phyloP scores from a whole-genome alignment of 2,329 filamentous ascomycete genomes.

The Aureobasidium sp. region DNA sequence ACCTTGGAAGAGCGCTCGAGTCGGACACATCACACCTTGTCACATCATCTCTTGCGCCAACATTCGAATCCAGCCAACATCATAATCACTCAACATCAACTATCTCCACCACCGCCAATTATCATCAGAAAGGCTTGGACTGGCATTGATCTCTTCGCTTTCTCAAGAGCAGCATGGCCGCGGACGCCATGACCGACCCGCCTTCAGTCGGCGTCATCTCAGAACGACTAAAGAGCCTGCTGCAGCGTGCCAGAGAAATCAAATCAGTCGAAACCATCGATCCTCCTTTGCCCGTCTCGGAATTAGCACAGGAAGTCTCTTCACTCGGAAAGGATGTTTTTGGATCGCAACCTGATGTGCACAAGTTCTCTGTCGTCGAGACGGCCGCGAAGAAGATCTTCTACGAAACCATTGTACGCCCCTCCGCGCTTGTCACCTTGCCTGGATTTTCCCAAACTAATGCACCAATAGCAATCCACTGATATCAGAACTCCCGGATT shows the following conservation, averaged over 20 bases:
- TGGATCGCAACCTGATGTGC: conserved; percentile 22
- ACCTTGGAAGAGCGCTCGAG: background rate
- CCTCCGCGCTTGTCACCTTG: conserved; percentile 22
- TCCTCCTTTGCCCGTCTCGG: conserved; percentile 37
- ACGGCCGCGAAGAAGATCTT: conserved; percentile 77
- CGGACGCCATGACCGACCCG: conserved; percentile 23
- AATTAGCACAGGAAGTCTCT: conserved; percentile 28
- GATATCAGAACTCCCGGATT: conserved; percentile 73
- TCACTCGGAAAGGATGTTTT: conserved; percentile 25
- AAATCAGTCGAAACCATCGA: conserved; percentile 38
- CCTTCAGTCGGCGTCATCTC: conserved; percentile 26
- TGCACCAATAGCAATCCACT: conserved; percentile 55
- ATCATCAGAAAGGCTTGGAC: background rate
- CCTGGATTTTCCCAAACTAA: conserved; percentile 20
- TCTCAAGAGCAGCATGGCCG: conserved; percentile 13
- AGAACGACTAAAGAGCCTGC: conserved; percentile 33
- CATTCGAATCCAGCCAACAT: background rate
- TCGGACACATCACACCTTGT: background rate
- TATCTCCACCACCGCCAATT: background rate
- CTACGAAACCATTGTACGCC: conserved; percentile 66
- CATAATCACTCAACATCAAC: background rate
- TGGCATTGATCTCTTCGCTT: background rate
- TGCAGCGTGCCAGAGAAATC: conserved; percentile 34
- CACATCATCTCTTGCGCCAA: background rate
- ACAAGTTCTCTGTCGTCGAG: conserved; percentile 61